These are phyloP conservation scores for Paramecium sexaurelia DNA, from an alignment of 73 alveolate species.

Conservation along the genomic window DNA sequence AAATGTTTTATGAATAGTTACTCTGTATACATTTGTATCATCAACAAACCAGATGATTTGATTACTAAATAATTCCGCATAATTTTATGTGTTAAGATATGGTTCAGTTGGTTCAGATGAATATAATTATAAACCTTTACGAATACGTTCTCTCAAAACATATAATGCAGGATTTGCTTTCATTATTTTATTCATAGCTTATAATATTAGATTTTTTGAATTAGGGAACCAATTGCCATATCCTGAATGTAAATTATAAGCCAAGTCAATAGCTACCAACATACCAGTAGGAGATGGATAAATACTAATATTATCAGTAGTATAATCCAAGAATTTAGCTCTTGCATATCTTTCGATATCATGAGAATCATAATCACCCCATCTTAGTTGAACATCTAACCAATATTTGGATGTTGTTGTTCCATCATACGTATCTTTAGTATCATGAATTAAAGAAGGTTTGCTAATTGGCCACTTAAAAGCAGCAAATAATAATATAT, in stretches of 20 bases:
- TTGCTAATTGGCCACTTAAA: constrained; percentile 99
- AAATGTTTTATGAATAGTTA: constrained; percentile 99
- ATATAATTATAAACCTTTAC: constrained; percentile 99
- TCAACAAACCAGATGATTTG: constrained; percentile 99
- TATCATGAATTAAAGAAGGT: constrained; percentile 97
- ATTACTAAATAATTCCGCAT: constrained; percentile 98
- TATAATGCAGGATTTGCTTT: constrained; percentile 99
- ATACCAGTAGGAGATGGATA: constrained; percentile 99
- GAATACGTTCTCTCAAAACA: constrained; percentile 99
- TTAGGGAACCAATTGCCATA: constrained; percentile 99
- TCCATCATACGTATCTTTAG: constrained; percentile 97
- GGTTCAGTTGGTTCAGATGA: constrained; percentile 99
- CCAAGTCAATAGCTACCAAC: constrained; percentile 97
- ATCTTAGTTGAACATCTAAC: constrained; percentile 99
- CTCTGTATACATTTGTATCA: constrained; percentile 99
- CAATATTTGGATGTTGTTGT: constrained; percentile 97
- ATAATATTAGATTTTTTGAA: constrained; percentile 90
- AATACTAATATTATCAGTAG: constrained; percentile 98
- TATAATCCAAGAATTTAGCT: constrained; percentile 99
- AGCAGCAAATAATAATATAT: constrained; percentile 97
- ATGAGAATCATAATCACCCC: constrained; percentile 99
- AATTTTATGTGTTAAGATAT: constrained; percentile 97
- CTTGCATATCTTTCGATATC: constrained; percentile 99
- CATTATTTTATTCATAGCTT: constrained; percentile 99
- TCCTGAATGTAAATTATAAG: constrained; percentile 99